phyloP scores from a whole-genome alignment of 1,139 yeast genomes.

The Pneumocystis wakefieldiae region DNA sequence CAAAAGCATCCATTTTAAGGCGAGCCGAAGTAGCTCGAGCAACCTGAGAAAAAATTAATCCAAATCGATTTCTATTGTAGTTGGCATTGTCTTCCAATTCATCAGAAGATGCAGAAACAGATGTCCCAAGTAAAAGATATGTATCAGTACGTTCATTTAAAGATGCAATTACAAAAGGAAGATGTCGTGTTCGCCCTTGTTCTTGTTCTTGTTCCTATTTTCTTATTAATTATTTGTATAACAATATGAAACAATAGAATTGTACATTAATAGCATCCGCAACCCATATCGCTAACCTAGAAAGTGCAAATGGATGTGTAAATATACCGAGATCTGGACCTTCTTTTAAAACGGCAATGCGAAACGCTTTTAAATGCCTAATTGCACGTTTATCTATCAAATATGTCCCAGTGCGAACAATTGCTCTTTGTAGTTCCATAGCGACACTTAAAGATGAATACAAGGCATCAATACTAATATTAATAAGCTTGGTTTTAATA shows the following conservation, averaged over 20 bases:
- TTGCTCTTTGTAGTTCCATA: slow-evolving; percentile 63
- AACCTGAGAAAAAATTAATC: slow-evolving; percentile 77
- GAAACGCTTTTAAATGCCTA: slow-evolving; percentile 62
- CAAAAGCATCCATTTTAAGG: slow-evolving; percentile 84
- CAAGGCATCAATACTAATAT: slow-evolving; percentile 42
- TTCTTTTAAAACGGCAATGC: slow-evolving; percentile 78
- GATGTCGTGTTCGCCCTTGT: slow-evolving; percentile 14
- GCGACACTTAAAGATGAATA: slow-evolving; percentile 66
- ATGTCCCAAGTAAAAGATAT: slow-evolving; percentile 64
- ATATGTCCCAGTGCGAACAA: slow-evolving; percentile 79
- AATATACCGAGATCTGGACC: slow-evolving; percentile 71
- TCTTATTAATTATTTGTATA: background rate
- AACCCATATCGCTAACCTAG: slow-evolving; percentile 80
- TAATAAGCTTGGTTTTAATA: background rate
- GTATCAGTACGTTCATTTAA: slow-evolving; percentile 61
- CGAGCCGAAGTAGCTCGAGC: slow-evolving; percentile 74
- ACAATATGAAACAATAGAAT: background rate
- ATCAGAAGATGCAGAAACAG: slow-evolving; percentile 43
- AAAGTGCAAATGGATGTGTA: slow-evolving; percentile 69
- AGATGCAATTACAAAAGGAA: slow-evolving; percentile 82
- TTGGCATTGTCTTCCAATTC: slow-evolving; percentile 26
- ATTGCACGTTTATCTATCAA: slow-evolving; percentile 67
- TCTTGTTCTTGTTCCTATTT: slow-evolving; percentile 12
- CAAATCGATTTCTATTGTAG: slow-evolving; percentile 51
- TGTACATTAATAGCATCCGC: slow-evolving; percentile 33